Conservation (phyloP, 2,329 filamentous ascomycete genomes). For the Colletotrichum sp. region DNA sequence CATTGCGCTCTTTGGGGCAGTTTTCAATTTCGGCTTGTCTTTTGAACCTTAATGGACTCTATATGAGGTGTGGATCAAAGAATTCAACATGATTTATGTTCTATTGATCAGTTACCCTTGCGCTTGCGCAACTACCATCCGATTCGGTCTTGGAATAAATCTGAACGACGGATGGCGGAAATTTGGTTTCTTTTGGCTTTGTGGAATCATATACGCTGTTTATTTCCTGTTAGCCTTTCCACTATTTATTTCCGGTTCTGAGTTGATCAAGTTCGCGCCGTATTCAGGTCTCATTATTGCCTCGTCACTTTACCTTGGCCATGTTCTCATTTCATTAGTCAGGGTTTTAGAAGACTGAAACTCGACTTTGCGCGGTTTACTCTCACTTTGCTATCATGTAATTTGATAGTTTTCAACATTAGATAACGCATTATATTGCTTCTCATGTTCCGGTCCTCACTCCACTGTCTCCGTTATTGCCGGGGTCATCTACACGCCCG, state of each 20-base stretch:
- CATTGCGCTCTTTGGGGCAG: background rate
- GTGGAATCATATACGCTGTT: background rate
- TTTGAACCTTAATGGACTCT: background rate
- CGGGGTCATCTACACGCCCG: too few species aligned
- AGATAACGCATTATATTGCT: too few species aligned
- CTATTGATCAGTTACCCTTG: background rate
- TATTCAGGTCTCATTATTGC: background rate
- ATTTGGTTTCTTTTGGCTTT: background rate
- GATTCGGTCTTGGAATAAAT: background rate
- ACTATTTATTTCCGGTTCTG: too few species aligned
- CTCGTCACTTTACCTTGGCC: background rate
- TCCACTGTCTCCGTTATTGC: too few species aligned
- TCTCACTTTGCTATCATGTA: too few species aligned
- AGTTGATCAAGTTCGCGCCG: too few species aligned
- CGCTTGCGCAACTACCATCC: background rate
- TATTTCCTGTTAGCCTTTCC: background rate
- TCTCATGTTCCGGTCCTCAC: too few species aligned
- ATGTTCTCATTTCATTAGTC: background rate
- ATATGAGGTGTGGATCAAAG: background rate
- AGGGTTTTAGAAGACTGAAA: too few species aligned
- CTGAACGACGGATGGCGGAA: background rate
- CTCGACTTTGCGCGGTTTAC: too few species aligned
- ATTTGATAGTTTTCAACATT: too few species aligned
- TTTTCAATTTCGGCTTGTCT: background rate
- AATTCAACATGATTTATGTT: background rate